Percentiles rank a stretch among this genome's conserved stretches.
Evolutionary conservation across 768 basidiomycete species (phyloP).

Genomic region (Hydnomerulius pinastri): DNA sequence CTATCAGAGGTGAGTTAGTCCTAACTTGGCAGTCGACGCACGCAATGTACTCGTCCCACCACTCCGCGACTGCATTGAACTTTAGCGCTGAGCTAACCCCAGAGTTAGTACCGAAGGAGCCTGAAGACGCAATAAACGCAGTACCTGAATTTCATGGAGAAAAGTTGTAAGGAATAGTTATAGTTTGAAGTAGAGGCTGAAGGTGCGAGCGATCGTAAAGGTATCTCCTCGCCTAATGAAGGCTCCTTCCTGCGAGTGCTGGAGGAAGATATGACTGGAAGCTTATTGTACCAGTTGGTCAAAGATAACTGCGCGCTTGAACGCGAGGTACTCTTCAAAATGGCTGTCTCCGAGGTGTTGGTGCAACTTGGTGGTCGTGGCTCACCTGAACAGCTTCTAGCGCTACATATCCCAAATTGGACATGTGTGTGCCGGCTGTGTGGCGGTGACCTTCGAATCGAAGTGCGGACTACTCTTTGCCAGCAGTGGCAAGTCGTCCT

Average conservation of each 20-base stretch:
- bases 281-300: neutral
- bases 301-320: neutral
- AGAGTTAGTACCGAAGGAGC: neutral
- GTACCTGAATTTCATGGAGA: conserved; percentile 41
- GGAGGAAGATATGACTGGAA: neutral
- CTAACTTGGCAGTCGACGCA: conserved; percentile 39
- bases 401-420: neutral
- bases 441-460: neutral
- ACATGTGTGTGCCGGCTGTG: too few relatives aligned
- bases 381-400: neutral
- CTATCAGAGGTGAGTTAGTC: neutral
- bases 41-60: conserved; percentile 93
- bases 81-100: conserved; percentile 72
- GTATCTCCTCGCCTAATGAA: conserved; percentile 25
- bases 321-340: neutral
- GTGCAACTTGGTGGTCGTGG: too few relatives aligned
- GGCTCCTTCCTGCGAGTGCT: conserved; percentile 1
- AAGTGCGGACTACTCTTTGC: too few relatives aligned
- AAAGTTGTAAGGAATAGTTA: conserved; percentile 7
- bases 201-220: conserved; percentile 17
- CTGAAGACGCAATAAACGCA: neutral
- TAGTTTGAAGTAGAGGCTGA: neutral
- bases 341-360: neutral
- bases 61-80: conserved; percentile 89
- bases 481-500: too few relatives aligned